These are phyloP conservation scores for Colletotrichum eremochloae DNA, from an alignment of 2,329 filamentous ascomycete genomes.

Conservation along the genomic window DNA sequence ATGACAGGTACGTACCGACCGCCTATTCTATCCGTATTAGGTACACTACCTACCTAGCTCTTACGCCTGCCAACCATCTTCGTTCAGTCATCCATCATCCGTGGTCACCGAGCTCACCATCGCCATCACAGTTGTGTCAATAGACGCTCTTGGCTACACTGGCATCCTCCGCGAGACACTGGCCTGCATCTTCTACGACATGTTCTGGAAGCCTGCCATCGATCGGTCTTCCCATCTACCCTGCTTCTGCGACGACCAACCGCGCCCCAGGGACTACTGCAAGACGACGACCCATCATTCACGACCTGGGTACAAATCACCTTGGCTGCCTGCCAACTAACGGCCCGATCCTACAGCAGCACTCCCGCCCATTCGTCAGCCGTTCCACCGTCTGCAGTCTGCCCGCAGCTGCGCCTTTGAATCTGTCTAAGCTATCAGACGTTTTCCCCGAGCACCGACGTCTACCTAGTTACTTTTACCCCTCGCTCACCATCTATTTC, in stretches of 20 bases:
- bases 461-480: neutral
- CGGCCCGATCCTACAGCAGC: neutral
- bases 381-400: neutral
- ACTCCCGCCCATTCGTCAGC: conserved; percentile 4
- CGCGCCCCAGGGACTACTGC: conserved; percentile 22
- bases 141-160: conserved; percentile 16
- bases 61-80: conserved; percentile 1
- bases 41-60: neutral
- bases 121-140: neutral
- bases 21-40: too few relatives aligned
- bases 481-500: conserved; percentile 15
- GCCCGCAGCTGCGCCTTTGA: conserved; percentile 4
- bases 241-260: conserved; percentile 18
- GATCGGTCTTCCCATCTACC: conserved; percentile 11
- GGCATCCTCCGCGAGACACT: neutral
- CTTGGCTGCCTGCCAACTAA: conserved; percentile 5
- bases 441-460: neutral
- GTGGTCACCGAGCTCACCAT: neutral
- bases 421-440: conserved; percentile 21
- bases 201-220: conserved; percentile 33
- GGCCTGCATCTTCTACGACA: conserved; percentile 23
- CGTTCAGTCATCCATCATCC: conserved; percentile 8
- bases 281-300: conserved; percentile 20
- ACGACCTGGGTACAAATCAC: neutral
- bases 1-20: neutral